A percentile compares a stretch with the other conserved stretches of the same genome.
These are phyloP conservation scores for Scedosporium aurantiacum DNA, from an alignment of 2,329 filamentous ascomycete genomes.

Conservation along the genomic window DNA sequence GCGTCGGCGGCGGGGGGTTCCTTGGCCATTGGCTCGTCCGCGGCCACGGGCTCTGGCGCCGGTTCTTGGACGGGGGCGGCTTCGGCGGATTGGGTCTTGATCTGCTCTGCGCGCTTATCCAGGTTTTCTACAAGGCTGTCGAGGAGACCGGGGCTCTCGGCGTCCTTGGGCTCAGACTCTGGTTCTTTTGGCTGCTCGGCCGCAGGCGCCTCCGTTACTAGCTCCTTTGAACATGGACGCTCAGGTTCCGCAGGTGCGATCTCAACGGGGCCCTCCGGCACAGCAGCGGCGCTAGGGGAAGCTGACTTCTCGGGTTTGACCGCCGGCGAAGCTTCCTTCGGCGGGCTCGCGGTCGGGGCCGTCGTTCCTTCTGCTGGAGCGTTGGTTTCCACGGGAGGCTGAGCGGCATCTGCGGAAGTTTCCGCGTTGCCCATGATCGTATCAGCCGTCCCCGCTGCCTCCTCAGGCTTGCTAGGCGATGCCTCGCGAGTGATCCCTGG, in stretches of 20 bases:
- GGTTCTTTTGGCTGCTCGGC: background rate
- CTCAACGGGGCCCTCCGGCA: background rate
- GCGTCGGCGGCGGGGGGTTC: background rate
- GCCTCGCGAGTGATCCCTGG: background rate
- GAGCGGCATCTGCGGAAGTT: background rate
- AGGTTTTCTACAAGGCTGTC: background rate
- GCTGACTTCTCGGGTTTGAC: background rate
- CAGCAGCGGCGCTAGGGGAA: background rate
- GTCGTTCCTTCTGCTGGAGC: background rate
- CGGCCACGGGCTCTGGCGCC: background rate
- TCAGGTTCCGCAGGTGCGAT: background rate
- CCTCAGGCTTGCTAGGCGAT: background rate
- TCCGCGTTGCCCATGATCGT: background rate
- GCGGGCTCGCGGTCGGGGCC: background rate
- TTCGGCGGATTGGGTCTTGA: background rate
- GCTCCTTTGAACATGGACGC: background rate
- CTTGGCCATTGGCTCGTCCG: background rate
- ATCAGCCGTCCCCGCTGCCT: background rate
- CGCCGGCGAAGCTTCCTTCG: background rate
- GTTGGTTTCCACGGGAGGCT: background rate
- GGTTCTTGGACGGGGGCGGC: background rate
- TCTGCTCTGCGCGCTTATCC: background rate
- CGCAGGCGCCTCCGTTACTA: background rate
- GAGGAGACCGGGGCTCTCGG: slow-evolving; percentile 15
- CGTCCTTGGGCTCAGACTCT: slow-evolving; percentile 20